phyloP scores from a whole-genome alignment of 169 alveolate species.

The Plasmodium inui region DNA sequence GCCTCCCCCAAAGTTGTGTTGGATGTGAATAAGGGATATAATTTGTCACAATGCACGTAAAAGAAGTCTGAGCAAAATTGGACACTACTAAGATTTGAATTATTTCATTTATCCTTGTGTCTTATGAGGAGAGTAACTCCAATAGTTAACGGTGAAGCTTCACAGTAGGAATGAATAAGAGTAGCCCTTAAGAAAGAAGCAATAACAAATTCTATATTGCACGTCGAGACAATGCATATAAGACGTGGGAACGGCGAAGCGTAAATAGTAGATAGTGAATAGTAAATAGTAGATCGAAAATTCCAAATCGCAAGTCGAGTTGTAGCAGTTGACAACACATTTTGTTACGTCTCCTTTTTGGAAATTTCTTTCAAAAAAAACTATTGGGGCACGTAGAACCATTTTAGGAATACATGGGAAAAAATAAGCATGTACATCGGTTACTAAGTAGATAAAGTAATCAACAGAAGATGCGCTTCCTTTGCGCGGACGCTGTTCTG shows the following conservation, averaged over 20 bases:
- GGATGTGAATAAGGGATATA: background rate
- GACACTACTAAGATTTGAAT: background rate
- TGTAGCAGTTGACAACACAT: background rate
- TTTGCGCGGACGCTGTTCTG: background rate
- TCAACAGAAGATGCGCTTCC: background rate
- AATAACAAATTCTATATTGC: background rate
- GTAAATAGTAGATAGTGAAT: background rate
- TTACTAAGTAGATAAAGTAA: background rate
- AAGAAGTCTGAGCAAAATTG: background rate
- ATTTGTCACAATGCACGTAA: background rate
- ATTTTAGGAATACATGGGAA: background rate
- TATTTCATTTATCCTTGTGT: background rate
- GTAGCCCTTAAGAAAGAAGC: background rate
- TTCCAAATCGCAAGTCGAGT: background rate
- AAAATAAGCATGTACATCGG: background rate
- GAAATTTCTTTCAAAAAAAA: background rate
- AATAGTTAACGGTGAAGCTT: background rate
- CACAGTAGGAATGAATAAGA: background rate
- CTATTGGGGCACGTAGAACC: background rate
- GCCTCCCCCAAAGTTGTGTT: background rate
- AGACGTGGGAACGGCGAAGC: background rate
- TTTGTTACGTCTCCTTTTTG: background rate
- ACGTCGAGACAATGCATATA: background rate
- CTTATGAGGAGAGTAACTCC: background rate
- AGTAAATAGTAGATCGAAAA: no score